Evolutionary conservation across 176 grass and related monocot species (phyloP).

Genomic region (Musa schizocarpa): DNA sequence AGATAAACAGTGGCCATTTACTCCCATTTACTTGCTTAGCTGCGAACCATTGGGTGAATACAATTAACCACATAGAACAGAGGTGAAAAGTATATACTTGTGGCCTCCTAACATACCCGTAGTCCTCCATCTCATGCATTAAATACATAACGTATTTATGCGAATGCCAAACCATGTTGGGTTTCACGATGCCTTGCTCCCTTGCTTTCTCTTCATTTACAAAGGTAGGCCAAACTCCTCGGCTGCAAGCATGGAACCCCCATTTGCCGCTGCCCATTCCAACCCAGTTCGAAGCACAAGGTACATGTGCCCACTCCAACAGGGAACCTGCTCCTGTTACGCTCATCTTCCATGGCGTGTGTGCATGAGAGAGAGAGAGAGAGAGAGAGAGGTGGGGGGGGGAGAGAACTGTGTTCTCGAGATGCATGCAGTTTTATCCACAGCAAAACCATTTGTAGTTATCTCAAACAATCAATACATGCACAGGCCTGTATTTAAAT

Average conservation of each 20-base stretch:
- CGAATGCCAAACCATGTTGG: neutral
- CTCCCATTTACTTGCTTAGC: slow-evolving; percentile 8
- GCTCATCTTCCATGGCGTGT: neutral
- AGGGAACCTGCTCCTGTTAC: neutral
- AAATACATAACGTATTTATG: too few relatives aligned
- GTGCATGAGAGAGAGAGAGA: neutral
- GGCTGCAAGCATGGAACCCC: neutral
- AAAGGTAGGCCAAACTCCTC: neutral
- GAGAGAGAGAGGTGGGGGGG: neutral
- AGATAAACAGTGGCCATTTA: slow-evolving; percentile 19
- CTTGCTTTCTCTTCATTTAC: slow-evolving; percentile 6
- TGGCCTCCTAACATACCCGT: too few relatives aligned
- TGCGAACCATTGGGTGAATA: neutral
- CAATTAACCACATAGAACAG: too few relatives aligned
- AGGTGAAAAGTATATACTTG: too few relatives aligned
- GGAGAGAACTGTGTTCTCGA: too few relatives aligned
- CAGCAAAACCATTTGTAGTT: too few relatives aligned
- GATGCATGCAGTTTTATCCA: too few relatives aligned
- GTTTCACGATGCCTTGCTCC: neutral
- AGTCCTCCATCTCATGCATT: too few relatives aligned
- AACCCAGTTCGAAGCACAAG: neutral
- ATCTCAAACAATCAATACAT: too few relatives aligned
- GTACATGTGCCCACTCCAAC: neutral
- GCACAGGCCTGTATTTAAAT: neutral
- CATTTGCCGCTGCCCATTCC: neutral